Percentiles rank a stretch among this genome's conserved stretches.
These are phyloP conservation scores for Meira miltonrushii DNA, from an alignment of 1,284 basidiomycete species.

Conservation along the genomic window DNA sequence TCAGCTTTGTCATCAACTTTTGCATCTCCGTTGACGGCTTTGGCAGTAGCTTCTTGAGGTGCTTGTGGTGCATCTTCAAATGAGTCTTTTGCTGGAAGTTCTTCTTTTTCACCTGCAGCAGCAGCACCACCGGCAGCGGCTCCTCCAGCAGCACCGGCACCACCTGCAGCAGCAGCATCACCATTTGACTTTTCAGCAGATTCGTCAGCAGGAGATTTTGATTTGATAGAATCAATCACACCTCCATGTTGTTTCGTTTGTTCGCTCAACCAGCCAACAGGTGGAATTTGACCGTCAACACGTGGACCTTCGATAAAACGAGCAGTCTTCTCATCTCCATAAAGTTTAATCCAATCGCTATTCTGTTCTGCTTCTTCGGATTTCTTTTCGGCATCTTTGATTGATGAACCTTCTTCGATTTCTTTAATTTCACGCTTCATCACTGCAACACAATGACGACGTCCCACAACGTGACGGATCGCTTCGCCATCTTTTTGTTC, in stretches of 20 bases:
- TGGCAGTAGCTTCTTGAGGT: constrained; percentile 18
- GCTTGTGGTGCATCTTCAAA: constrained; percentile 9
- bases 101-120: not conserved
- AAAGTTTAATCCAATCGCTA: constrained; percentile 20
- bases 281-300: constrained; percentile 9
- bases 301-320: constrained; percentile 15
- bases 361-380: constrained; percentile 14
- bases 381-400: constrained; percentile 17
- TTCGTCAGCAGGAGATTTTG: too few species aligned
- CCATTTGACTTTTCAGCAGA: not conserved
- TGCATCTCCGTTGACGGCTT: constrained; percentile 18
- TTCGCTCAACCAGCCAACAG: not conserved
- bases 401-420: constrained; percentile 30
- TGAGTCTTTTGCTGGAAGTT: constrained; percentile 8
- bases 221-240: not conserved
- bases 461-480: constrained; percentile 41
- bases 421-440: constrained; percentile 39
- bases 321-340: constrained; percentile 20
- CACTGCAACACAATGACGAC: constrained; percentile 25
- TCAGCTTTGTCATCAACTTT: constrained; percentile 6
- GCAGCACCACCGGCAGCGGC: constrained; percentile 2
- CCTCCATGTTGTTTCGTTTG: constrained; percentile 2
- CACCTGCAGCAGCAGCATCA: constrained; percentile 5
- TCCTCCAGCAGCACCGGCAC: not conserved
- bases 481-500: constrained; percentile 41